Evolutionary conservation across 2,329 filamentous ascomycete genomes (phyloP).

Genomic region (Metarhizium sp.): DNA sequence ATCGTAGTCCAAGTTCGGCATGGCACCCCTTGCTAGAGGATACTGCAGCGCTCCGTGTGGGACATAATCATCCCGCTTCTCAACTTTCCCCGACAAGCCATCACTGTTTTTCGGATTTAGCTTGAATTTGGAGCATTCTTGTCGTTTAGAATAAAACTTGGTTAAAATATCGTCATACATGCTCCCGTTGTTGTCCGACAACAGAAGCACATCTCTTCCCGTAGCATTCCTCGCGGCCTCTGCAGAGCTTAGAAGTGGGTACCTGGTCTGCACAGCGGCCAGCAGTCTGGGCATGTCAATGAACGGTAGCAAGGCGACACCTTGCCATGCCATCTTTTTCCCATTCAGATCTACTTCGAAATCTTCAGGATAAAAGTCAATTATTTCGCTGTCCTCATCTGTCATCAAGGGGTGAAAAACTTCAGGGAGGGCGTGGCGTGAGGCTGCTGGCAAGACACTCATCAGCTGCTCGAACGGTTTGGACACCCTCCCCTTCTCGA

Average conservation of each 20-base stretch:
- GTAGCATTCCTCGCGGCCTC: conserved; percentile 70
- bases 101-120: conserved; percentile 68
- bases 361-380: conserved; percentile 94
- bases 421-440: conserved; percentile 80
- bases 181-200: conserved; percentile 70
- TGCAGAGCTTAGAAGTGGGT: conserved; percentile 66
- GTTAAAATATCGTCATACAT: conserved; percentile 78
- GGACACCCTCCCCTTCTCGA: conserved; percentile 78
- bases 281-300: conserved; percentile 88
- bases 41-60: conserved; percentile 76
- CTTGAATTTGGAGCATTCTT: conserved; percentile 55
- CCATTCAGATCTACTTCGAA: conserved; percentile 92
- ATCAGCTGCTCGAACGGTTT: conserved; percentile 95
- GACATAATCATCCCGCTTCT: conserved; percentile 75
- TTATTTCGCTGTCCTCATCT: conserved; percentile 77
- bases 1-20: conserved; percentile 76
- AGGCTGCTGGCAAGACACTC: conserved; percentile 91
- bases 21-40: conserved; percentile 59
- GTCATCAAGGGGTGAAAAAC: conserved; percentile 90
- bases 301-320: conserved; percentile 85
- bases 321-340: conserved; percentile 98
- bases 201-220: conserved; percentile 72
- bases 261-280: conserved; percentile 71
- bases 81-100: conserved; percentile 70
- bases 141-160: conserved; percentile 88